phyloP scores from a whole-genome alignment of 768 basidiomycete genomes.

The Leccinum subtestaceum region DNA sequence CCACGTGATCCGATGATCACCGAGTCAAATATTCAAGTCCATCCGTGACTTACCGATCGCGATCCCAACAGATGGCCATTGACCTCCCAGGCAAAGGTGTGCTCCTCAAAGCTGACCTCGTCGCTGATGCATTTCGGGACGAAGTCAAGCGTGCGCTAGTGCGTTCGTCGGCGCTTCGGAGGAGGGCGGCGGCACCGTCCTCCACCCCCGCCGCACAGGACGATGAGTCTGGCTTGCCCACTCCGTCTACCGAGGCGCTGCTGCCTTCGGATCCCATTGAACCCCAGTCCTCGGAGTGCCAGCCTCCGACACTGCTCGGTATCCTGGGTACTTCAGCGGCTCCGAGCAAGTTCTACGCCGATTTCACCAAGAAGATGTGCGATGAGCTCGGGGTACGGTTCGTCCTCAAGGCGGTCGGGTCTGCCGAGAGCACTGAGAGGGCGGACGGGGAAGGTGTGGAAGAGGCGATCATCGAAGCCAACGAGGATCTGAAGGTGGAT shows the following conservation, averaged over 20 bases:
- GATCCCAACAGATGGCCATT: constrained; percentile 22
- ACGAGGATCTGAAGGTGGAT: constrained; percentile 79
- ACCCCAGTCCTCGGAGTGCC: not conserved
- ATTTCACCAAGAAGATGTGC: constrained; percentile 92
- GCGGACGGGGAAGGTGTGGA: constrained; percentile 89
- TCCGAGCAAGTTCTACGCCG: constrained; percentile 79
- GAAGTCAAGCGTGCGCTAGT: constrained; percentile 44
- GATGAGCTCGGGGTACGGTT: constrained; percentile 85
- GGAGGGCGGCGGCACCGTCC: not conserved
- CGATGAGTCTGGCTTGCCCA: not conserved
- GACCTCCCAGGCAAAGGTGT: constrained; percentile 58
- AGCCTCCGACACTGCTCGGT: constrained; percentile 78
- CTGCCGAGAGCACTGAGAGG: constrained; percentile 38
- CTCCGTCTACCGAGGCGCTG: not conserved
- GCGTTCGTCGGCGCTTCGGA: not conserved
- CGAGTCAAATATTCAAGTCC: not conserved
- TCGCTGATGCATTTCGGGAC: constrained; percentile 66
- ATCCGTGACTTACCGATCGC: not conserved
- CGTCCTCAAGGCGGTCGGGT: constrained; percentile 63
- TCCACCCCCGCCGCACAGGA: not conserved
- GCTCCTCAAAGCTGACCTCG: constrained; percentile 73
- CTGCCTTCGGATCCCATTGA: not conserved
- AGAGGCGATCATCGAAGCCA: constrained; percentile 93
- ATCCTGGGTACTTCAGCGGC: constrained; percentile 84
- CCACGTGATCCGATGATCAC: constrained; percentile 13